Conservation (phyloP, 768 basidiomycete species). For the Leccinellum rugosiceps region DNA sequence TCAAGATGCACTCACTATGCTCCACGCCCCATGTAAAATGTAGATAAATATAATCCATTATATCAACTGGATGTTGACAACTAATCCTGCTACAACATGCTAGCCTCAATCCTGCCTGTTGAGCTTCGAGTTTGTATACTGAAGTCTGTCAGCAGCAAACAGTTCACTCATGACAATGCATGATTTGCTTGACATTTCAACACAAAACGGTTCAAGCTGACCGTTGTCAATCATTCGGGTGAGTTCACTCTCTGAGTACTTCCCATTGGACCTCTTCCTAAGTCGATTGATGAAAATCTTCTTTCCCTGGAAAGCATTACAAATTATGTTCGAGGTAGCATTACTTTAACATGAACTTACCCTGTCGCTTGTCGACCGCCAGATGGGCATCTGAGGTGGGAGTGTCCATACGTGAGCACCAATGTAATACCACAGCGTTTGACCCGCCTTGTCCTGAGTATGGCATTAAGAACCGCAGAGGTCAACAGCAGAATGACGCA, state of each 20-base stretch:
- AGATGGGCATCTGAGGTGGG: slow-evolving; percentile 31
- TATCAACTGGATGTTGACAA: neutral
- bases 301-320: slow-evolving; percentile 23
- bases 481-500: slow-evolving; percentile 12
- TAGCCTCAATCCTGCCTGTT: neutral
- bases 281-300: slow-evolving; percentile 36
- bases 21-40: neutral
- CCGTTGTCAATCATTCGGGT: slow-evolving; percentile 37
- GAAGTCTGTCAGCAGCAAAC: slow-evolving; percentile 23
- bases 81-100: neutral
- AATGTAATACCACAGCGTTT: slow-evolving; percentile 45
- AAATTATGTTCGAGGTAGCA: neutral
- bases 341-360: slow-evolving; percentile 21
- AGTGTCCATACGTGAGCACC: slow-evolving; percentile 47
- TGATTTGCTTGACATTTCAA: slow-evolving; percentile 33
- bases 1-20: neutral
- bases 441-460: slow-evolving; percentile 30
- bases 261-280: slow-evolving; percentile 33
- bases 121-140: slow-evolving; percentile 9
- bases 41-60: neutral
- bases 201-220: slow-evolving; percentile 43
- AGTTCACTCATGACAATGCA: slow-evolving; percentile 17
- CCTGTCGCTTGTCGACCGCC: slow-evolving; percentile 37
- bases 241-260: slow-evolving; percentile 35
- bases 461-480: neutral